Base-by-base conservation (phyloP, 257 asterid species). In the Plantago elongata region DNA sequence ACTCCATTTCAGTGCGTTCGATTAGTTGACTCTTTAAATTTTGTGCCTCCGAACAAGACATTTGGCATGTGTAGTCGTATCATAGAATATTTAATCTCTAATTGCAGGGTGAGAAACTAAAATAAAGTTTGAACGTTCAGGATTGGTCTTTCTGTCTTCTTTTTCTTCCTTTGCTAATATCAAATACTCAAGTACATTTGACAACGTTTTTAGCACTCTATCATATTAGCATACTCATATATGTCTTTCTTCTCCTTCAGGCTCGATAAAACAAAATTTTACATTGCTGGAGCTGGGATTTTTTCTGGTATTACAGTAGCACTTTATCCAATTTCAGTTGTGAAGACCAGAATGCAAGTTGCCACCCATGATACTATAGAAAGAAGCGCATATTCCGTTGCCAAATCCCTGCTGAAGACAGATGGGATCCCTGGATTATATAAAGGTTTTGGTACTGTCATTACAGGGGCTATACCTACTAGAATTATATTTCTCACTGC, bases 261-360 rank as follows among this genome's bases (percentile, higher is more conserved):
- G 84, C 97, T 89, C 69, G 92, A 90, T 71, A 90, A 90, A 66
- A 79, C 91, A n/a, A 85, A 78, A 81, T 88, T 88, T 67, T 88
- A 85, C 79, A 57, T 85, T 74, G 83, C 85, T 45, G 94, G 96
- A 13, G 91, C 94, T 7, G 94, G 82, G 71, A 67, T 88, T 60
- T 88, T 88, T 74, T 83, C 91, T 0, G 91, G 94, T 49, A 85
- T 88, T 34, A 83, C 94, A 1, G 81, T 90, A 13, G 70, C 81
- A 13, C 74, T 88, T 15, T 81, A 88, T 54, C 94, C 96, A 3
- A 74, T 66, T 47, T 87, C 83, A 72, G 91, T 88, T 70, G 70
- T 88, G 11, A 88, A 88, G 69, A 88, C 94, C 57, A 74, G 96
- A 15, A 94, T 83, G 62, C 96, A 88, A 69, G 87, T 88, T 11